These are phyloP conservation scores for Sordaria brevicollis DNA, from an alignment of 495 filamentous ascomycete genomes.

Conservation along the genomic window DNA sequence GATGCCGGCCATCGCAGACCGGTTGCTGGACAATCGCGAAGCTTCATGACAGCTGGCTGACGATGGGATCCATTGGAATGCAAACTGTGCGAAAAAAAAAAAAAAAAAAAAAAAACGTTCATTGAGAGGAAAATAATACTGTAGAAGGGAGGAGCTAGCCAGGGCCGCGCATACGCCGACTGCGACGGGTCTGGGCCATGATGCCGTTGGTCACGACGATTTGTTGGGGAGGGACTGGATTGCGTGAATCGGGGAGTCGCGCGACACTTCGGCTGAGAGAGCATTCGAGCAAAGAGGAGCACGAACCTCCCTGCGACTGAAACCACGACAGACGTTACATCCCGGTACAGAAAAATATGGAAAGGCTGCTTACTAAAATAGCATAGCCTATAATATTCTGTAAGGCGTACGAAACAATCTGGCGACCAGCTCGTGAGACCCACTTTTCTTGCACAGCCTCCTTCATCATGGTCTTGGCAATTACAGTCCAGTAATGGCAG, in stretches of 20 bases:
- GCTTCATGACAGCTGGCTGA: not conserved
- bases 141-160: not conserved
- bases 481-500: not conserved
- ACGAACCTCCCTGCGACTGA: not conserved
- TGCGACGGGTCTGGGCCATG: not conserved
- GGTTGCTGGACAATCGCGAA: not conserved
- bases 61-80: not conserved
- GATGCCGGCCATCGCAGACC: not conserved
- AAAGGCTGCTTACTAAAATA: not conserved
- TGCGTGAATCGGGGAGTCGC: not conserved
- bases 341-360: not conserved
- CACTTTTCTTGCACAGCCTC: not conserved
- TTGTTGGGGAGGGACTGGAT: not conserved
- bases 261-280: not conserved
- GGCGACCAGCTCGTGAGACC: not conserved
- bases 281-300: not conserved
- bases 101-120: not conserved
- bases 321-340: not conserved
- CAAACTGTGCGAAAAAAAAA: not conserved
- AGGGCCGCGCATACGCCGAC: not conserved
- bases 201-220: not conserved
- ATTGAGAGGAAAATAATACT: not conserved
- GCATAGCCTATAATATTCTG: not conserved
- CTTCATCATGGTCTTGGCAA: not conserved
- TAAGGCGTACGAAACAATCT: not conserved